Evolutionary conservation across 2,329 filamentous ascomycete species (phyloP).

Genomic region (Fusarium pseudonygamai): DNA sequence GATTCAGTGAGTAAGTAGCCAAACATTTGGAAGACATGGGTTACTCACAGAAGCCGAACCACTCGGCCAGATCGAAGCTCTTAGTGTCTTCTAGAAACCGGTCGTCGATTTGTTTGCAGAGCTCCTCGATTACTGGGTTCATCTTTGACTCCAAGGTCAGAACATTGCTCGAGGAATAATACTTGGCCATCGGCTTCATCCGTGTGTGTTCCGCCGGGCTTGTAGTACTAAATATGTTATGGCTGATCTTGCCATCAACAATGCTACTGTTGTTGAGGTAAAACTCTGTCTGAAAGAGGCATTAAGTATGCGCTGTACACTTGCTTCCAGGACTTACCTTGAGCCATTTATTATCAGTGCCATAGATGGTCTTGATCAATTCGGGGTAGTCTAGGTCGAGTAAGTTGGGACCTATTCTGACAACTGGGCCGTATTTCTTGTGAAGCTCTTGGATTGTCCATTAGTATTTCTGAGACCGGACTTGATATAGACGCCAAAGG

Average conservation of each 20-base stretch:
- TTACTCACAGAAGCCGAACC: slow-evolving; percentile 15
- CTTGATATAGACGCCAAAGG: slow-evolving; percentile 47
- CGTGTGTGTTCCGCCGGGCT: slow-evolving; percentile 34
- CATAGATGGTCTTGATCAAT: slow-evolving; percentile 50
- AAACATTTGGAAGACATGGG: no score
- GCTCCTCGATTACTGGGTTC: slow-evolving; percentile 40
- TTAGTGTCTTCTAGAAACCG: neutral
- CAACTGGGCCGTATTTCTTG: slow-evolving; percentile 51
- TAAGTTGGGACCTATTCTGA: slow-evolving; percentile 53
- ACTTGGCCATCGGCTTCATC: slow-evolving; percentile 41
- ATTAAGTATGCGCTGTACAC: no score
- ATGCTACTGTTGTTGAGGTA: slow-evolving; percentile 40
- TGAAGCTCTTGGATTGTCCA: slow-evolving; percentile 49
- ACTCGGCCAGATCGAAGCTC: slow-evolving; percentile 14
- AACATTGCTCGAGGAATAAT: slow-evolving; percentile 39
- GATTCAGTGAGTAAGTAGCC: no score
- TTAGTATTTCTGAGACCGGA: slow-evolving; percentile 41
- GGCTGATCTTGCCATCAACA: slow-evolving; percentile 38
- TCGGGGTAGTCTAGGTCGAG: slow-evolving; percentile 50
- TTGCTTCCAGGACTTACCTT: slow-evolving; percentile 35
- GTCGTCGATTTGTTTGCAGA: slow-evolving; percentile 12
- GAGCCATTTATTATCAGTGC: slow-evolving; percentile 45
- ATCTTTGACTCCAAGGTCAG: slow-evolving; percentile 40
- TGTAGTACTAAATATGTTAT: slow-evolving; percentile 39
- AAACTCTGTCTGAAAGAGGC: slow-evolving; percentile 13